Base-by-base conservation (phyloP, 208 protist species). In the Trypanosomatidae sp. region DNA sequence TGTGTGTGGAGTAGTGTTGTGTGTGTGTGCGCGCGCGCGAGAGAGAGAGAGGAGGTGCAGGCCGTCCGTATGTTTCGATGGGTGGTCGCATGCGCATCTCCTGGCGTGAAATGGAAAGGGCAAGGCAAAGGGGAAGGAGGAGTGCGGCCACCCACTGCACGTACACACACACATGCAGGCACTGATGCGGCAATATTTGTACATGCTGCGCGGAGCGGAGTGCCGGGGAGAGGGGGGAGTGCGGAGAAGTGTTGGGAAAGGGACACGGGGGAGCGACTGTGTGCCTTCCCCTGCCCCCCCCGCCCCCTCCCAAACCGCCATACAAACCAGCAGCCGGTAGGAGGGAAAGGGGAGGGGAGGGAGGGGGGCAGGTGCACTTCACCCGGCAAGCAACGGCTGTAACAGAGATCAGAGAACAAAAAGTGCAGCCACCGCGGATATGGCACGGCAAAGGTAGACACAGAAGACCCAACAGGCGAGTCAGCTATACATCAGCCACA, bases 401-500 rank as follows among this genome's bases (percentile, higher is more conserved):
- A 39, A 28, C 56, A 13, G 36, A 39, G 36, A 39, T 39, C 36
- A 39, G 36, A 39, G 36, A 39, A 39, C 36, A 39, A 39, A 39
- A 39, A 39, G 36, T 39, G 36, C 36, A 39, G 36, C 36, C 36
- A 39, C 36, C 36, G 36, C 36, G 36, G 36, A 39, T 39, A 39
- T 39, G 36, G 36, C 36, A 39, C 36, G 36, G 36, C 36, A 39
- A 39, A 39, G 36, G 36, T 39, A 39, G 36, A 65, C 19, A 30
- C 10, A 30, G 7, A 25, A 65, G 12, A 65, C 36, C 36, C 36
- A 39, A 22, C 30, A 47, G 19, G 7, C 44, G 17, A 12, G 36
- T 25, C 39, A 43, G 22, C 60, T 65, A 65, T 65, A 65, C 60
- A 65, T 46, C 60, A 41, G 36, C n/a, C 60, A 47, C 60, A 12